These are phyloP conservation scores for Gaertneriomyces sp. DNA, from an alignment of 192 early-diverging fungal species.

Conservation along the genomic window DNA sequence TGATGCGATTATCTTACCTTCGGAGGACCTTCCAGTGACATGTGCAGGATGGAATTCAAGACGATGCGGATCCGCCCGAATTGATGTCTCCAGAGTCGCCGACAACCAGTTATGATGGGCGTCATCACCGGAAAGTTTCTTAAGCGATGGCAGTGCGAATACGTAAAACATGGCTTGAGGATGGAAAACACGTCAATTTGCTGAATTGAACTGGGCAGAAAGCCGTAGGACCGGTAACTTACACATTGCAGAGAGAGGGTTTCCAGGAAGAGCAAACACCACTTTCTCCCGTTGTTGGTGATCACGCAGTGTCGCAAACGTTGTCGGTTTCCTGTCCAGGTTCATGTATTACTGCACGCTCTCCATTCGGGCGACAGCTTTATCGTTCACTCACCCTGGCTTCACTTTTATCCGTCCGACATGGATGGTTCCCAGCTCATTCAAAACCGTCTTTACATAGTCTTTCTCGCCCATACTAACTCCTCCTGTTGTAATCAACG, in stretches of 20 bases:
- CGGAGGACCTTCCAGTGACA: conserved; percentile 20
- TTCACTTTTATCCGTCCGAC: conserved; percentile 93
- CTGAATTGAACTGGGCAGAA: too few species aligned
- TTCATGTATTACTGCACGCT: background rate
- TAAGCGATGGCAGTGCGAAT: conserved; percentile 82
- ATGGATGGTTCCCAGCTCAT: conserved; percentile 68
- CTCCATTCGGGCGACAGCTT: background rate
- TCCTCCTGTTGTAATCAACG: conserved; percentile 88
- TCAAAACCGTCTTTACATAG: conserved; percentile 81
- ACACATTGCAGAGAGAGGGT: conserved; percentile 79
- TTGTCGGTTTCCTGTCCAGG: conserved; percentile 80
- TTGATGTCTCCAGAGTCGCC: background rate
- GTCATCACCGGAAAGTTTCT: conserved; percentile 65
- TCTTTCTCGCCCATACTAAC: conserved; percentile 99
- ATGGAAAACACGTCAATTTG: conserved; percentile 12
- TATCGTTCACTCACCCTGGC: conserved; percentile 60
- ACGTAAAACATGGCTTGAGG: conserved; percentile 74
- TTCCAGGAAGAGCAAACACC: conserved; percentile 89
- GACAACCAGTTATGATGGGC: conserved; percentile 40
- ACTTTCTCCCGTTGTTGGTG: conserved; percentile 44
- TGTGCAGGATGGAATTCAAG: conserved; percentile 66
- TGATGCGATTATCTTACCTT: background rate
- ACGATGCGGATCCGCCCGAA: conserved; percentile 56
- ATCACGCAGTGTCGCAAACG: conserved; percentile 73
- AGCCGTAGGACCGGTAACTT: background rate